phyloP scores from a whole-genome alignment of 495 filamentous ascomycete species.

The Pyronema omphalodes region DNA sequence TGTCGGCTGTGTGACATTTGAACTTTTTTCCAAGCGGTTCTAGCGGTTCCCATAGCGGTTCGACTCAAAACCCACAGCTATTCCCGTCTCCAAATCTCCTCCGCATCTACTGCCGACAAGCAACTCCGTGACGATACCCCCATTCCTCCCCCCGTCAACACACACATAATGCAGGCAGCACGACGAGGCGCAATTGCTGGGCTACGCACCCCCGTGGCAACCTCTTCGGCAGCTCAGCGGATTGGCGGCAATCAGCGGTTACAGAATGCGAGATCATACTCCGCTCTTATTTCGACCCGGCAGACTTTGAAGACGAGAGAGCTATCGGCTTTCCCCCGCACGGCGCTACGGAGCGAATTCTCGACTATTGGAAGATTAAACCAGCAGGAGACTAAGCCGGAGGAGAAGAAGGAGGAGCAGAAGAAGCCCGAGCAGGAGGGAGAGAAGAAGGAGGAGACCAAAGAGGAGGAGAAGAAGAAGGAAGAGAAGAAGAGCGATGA shows the following conservation, averaged over 20 bases:
- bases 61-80: too few relatives aligned
- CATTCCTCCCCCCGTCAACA: background rate
- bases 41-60: too few relatives aligned
- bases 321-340: background rate
- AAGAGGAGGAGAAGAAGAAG: conserved; percentile 29
- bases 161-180: background rate
- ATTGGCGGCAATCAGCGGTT: conserved; percentile 22
- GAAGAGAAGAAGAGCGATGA: conserved; percentile 50
- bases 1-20: too few relatives aligned
- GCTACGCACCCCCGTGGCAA: background rate
- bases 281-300: background rate
- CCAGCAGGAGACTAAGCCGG: conserved; percentile 13
- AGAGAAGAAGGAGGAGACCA: conserved; percentile 30
- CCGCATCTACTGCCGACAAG: too few relatives aligned
- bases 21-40: too few relatives aligned
- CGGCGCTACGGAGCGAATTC: conserved; percentile 26
- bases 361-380: conserved; percentile 28
- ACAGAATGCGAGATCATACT: background rate
- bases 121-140: too few relatives aligned
- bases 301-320: background rate
- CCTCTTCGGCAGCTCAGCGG: conserved; percentile 5
- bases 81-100: too few relatives aligned
- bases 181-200: background rate
- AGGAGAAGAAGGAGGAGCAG: conserved; percentile 26
- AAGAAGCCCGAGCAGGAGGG: conserved; percentile 31